phyloP scores from a whole-genome alignment of 2,329 filamentous ascomycete genomes.

The Diaporthe aspalathi region DNA sequence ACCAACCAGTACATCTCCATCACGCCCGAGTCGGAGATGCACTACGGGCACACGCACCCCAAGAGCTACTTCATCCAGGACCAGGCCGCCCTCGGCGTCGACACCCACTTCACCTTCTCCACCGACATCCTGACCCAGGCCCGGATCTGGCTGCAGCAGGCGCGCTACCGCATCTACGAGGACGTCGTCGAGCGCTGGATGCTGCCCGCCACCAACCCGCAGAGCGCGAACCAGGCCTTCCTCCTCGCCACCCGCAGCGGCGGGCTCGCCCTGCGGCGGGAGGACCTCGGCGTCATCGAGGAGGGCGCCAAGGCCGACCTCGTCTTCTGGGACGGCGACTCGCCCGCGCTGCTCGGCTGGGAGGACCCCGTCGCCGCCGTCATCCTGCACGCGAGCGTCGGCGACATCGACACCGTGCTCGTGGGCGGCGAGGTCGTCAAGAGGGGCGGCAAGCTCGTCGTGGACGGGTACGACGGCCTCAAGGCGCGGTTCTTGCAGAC shows the following conservation, averaged over 20 bases:
- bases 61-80: slow-evolving; percentile 57
- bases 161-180: slow-evolving; percentile 53
- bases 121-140: slow-evolving; percentile 64
- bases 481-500: slow-evolving; percentile 49
- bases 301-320: slow-evolving; percentile 66
- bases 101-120: slow-evolving; percentile 65
- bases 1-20: slow-evolving; percentile 66
- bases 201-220: slow-evolving; percentile 60
- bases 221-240: slow-evolving; percentile 67
- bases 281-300: slow-evolving; percentile 62
- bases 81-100: slow-evolving; percentile 64
- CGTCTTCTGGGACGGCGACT: slow-evolving; percentile 62
- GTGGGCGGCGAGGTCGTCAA: slow-evolving; percentile 63
- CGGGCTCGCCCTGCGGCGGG: slow-evolving; percentile 61
- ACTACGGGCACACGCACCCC: slow-evolving; percentile 66
- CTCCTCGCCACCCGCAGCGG: slow-evolving; percentile 64
- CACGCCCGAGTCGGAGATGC: slow-evolving; percentile 69
- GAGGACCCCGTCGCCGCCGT: slow-evolving; percentile 66
- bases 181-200: slow-evolving; percentile 53
- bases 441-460: slow-evolving; percentile 53
- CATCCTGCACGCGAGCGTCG: slow-evolving; percentile 65
- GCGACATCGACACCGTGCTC: slow-evolving; percentile 62
- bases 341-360: slow-evolving; percentile 65
- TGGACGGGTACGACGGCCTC: slow-evolving; percentile 42
- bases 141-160: slow-evolving; percentile 64